Evolutionary conservation across 352 stramenopile genomes (phyloP).

Genomic region (Lagenidium giganteum): DNA sequence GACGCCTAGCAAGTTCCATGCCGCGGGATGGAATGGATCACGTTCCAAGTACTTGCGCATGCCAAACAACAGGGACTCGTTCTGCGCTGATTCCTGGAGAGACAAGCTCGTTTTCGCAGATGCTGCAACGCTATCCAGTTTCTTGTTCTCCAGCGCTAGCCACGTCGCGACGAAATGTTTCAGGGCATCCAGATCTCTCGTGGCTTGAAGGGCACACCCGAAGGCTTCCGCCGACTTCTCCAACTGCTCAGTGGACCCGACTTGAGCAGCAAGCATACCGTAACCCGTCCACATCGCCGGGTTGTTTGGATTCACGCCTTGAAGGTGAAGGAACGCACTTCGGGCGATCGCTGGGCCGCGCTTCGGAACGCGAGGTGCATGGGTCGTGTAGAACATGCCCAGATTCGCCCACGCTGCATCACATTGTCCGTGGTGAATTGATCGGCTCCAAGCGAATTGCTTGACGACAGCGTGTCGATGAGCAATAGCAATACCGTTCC

Average conservation of each 20-base stretch:
- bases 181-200: constrained; percentile 68
- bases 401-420: constrained; percentile 82
- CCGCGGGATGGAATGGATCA: constrained; percentile 47
- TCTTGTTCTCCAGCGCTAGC: constrained; percentile 22
- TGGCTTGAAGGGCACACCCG: constrained; percentile 68
- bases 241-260: constrained; percentile 27
- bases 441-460: constrained; percentile 74
- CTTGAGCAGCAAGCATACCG: constrained; percentile 58
- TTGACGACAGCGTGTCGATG: constrained; percentile 61
- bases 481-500: constrained; percentile 76
- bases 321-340: constrained; percentile 75
- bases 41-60: constrained; percentile 79
- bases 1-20: constrained; percentile 64
- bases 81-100: constrained; percentile 6
- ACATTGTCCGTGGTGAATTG: constrained; percentile 51
- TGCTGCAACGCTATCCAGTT: constrained; percentile 7
- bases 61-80: constrained; percentile 60
- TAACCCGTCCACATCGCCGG: constrained; percentile 86
- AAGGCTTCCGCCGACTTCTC: constrained; percentile 67
- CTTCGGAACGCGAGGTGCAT: constrained; percentile 21
- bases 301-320: constrained; percentile 78
- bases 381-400: constrained; percentile 72
- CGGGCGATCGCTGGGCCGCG: constrained; percentile 40
- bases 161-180: constrained; percentile 39
- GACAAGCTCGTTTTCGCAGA: not conserved